These are phyloP conservation scores for Exophiala spinifera DNA, from an alignment of 2,329 filamentous ascomycete genomes.

Conservation along the genomic window DNA sequence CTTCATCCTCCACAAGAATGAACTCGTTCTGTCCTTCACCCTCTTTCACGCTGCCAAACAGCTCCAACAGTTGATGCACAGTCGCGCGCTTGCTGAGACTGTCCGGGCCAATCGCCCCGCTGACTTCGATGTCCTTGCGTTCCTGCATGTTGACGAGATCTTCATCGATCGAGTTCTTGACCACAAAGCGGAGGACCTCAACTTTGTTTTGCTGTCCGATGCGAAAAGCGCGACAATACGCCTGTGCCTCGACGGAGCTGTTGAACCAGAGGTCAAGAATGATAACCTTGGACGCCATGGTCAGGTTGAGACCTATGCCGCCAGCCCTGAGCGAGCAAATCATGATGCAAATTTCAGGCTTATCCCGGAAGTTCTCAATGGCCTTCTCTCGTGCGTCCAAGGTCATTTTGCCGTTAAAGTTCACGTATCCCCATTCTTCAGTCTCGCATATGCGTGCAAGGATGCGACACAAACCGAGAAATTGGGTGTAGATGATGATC, in stretches of 20 bases:
- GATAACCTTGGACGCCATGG: slow-evolving; percentile 58
- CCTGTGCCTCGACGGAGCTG: slow-evolving; percentile 59
- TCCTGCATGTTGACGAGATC: slow-evolving; percentile 55
- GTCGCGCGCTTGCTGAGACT: slow-evolving; percentile 18
- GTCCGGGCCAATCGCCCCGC: slow-evolving; percentile 17
- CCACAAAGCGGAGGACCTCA: slow-evolving; percentile 56
- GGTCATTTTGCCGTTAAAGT: slow-evolving; percentile 51
- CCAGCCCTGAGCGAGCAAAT: slow-evolving; percentile 58
- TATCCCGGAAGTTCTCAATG: slow-evolving; percentile 46
- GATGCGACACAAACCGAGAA: slow-evolving; percentile 52
- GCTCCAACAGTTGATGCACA: slow-evolving; percentile 26
- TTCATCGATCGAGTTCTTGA: slow-evolving; percentile 58
- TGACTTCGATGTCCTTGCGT: slow-evolving; percentile 51
- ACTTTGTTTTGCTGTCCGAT: slow-evolving; percentile 63
- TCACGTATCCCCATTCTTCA: slow-evolving; percentile 48
- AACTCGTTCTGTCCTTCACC: slow-evolving; percentile 18
- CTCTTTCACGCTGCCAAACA: slow-evolving; percentile 30
- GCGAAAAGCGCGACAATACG: slow-evolving; percentile 39
- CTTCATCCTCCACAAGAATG: slow-evolving; percentile 21
- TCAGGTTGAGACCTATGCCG: slow-evolving; percentile 58
- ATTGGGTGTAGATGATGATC: slow-evolving; percentile 61
- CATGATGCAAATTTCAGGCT: slow-evolving; percentile 45
- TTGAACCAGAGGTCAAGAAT: slow-evolving; percentile 63
- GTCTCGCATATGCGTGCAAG: slow-evolving; percentile 49
- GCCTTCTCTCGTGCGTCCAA: slow-evolving; percentile 44